phyloP scores from a whole-genome alignment of 2,329 filamentous ascomycete genomes.

The Alternaria sp. region DNA sequence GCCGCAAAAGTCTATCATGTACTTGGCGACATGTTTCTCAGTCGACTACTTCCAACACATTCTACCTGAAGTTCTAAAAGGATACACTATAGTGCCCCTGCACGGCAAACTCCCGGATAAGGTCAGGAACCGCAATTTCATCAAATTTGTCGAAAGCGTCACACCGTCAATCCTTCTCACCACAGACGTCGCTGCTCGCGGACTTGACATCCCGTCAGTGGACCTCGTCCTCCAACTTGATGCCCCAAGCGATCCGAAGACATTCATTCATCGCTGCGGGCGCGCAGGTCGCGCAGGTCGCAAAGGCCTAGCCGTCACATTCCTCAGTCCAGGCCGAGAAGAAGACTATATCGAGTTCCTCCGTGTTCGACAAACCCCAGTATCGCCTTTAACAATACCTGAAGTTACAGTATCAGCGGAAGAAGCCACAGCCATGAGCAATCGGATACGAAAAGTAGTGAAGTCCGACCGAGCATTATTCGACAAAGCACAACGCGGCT shows the following conservation, averaged over 20 bases:
- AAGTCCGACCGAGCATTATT: constrained; percentile 70
- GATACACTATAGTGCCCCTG: constrained; percentile 76
- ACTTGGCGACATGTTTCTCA: constrained; percentile 89
- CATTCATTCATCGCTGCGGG: constrained; percentile 71
- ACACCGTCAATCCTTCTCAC: constrained; percentile 84
- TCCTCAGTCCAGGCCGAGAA: constrained; percentile 83
- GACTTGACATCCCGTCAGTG: constrained; percentile 89
- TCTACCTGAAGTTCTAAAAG: constrained; percentile 73
- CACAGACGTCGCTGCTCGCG: constrained; percentile 89
- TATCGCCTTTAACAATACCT: constrained; percentile 67
- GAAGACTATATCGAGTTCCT: constrained; percentile 91
- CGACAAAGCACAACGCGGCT: constrained; percentile 88
- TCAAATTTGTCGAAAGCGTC: constrained; percentile 75
- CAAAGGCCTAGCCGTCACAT: constrained; percentile 81
- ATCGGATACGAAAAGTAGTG: constrained; percentile 67
- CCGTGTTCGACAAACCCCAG: constrained; percentile 84
- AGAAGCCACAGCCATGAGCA: constrained; percentile 65
- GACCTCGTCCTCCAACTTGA: constrained; percentile 92
- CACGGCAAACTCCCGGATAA: constrained; percentile 92
- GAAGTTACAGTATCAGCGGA: constrained; percentile 63
- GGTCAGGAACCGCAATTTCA: constrained; percentile 87
- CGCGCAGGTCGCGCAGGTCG: constrained; percentile 68
- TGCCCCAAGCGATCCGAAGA: constrained; percentile 85
- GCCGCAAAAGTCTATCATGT: constrained; percentile 87
- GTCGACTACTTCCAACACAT: constrained; percentile 93